Conservation (phyloP, 495 filamentous ascomycete species). For the Cercophora newfieldiana region DNA sequence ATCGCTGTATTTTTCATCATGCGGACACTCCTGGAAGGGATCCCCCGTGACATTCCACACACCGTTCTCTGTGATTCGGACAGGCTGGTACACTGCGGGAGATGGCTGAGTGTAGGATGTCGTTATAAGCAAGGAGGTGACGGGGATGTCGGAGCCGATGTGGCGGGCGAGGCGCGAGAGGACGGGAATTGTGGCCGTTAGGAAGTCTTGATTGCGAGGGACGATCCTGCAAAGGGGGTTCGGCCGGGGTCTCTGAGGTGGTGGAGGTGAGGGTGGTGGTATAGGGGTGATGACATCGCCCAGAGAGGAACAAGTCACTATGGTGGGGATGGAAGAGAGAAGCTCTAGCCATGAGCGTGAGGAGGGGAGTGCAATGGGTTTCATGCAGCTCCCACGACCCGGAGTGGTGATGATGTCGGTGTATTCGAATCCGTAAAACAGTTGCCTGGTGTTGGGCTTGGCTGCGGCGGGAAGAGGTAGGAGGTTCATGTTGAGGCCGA, state of each 20-base stretch:
- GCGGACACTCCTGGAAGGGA: background rate
- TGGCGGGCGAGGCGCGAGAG: background rate
- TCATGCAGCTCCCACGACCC: background rate
- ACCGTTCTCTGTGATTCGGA: background rate
- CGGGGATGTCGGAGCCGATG: background rate
- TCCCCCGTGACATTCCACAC: background rate
- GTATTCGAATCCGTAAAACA: background rate
- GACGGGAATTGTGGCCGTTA: background rate
- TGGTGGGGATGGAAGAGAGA: background rate
- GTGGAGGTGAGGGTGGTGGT: background rate
- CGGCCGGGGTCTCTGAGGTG: background rate
- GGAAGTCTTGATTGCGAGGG: background rate
- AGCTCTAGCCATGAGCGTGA: background rate
- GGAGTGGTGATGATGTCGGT: background rate
- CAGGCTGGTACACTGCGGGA: background rate
- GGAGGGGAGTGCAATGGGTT: background rate
- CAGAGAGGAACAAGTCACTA: background rate
- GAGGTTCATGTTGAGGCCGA: slow-evolving; percentile 1
- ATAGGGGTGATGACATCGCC: background rate
- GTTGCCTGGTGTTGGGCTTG: background rate
- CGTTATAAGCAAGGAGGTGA: background rate
- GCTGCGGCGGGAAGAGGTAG: background rate
- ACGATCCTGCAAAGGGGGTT: background rate
- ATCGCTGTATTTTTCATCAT: background rate
- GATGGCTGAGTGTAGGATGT: background rate